Conservation (phyloP, 176 grass and related monocot genomes). For the Poa annua region DNA sequence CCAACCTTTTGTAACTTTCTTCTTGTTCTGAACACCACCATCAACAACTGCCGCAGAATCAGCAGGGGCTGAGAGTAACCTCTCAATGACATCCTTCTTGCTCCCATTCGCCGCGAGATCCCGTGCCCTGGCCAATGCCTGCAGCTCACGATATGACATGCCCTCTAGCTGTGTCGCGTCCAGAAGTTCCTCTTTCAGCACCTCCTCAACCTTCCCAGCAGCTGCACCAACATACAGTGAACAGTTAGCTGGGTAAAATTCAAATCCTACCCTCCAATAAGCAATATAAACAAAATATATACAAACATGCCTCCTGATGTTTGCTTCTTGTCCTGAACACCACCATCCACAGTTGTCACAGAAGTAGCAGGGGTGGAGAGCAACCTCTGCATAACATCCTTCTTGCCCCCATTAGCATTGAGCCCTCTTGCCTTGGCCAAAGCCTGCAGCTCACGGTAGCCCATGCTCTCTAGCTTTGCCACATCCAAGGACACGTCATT, state of each 20-base stretch:
- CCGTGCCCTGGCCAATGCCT: constrained; percentile 56
- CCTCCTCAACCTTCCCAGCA: constrained; percentile 23
- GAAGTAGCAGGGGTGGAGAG: constrained; percentile 33
- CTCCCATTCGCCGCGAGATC: constrained; percentile 54
- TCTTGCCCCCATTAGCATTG: constrained; percentile 61
- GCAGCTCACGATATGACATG: constrained; percentile 70
- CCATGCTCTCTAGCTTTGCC: constrained; percentile 61
- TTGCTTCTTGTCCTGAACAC: constrained; percentile 39
- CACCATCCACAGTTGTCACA: constrained; percentile 33
- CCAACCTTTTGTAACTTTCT: constrained; percentile 36
- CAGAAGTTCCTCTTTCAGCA: neutral
- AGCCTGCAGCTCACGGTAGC: constrained; percentile 60
- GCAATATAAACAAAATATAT: neutral
- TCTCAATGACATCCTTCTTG: constrained; percentile 64
- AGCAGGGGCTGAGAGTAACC: constrained; percentile 47
- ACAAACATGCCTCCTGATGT: constrained; percentile 23
- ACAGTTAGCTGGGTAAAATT: neutral
- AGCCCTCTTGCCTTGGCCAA: constrained; percentile 61
- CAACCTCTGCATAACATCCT: constrained; percentile 59
- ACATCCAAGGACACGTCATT: constrained; percentile 20
- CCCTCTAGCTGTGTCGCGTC: constrained; percentile 54
- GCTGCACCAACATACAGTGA: constrained; percentile 6
- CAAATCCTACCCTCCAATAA: neutral
- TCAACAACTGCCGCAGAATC: constrained; percentile 26
- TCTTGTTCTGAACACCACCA: constrained; percentile 42